Evolutionary conservation across 805 yeast species (phyloP).

Genomic region (Candida anglica): DNA sequence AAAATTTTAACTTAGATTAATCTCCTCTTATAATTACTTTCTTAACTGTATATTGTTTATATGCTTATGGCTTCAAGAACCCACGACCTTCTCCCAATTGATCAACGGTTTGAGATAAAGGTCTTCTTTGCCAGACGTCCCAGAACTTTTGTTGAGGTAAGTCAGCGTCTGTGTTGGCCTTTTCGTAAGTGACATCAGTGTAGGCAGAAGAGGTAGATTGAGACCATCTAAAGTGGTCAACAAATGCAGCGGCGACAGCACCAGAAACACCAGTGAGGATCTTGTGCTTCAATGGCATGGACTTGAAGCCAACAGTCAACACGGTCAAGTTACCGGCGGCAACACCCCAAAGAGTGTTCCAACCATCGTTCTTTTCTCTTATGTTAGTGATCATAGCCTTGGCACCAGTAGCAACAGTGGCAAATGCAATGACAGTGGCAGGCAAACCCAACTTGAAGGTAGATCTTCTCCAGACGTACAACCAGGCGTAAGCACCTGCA

Average conservation of each 20-base stretch:
- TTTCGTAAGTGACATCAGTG: constrained; percentile 31
- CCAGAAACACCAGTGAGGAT: constrained; percentile 37
- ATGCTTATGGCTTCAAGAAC: constrained; percentile 36
- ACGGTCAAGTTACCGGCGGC: constrained; percentile 45
- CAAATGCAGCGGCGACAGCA: constrained; percentile 32
- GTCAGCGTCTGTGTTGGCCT: constrained; percentile 35
- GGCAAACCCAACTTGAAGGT: constrained; percentile 39
- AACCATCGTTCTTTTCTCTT: constrained; percentile 59
- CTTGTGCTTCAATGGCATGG: constrained; percentile 39
- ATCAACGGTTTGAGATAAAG: constrained; percentile 73
- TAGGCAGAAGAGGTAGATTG: constrained; percentile 38
- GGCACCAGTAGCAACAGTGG: constrained; percentile 50
- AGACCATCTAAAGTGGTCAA: constrained; percentile 38
- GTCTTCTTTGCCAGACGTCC: constrained; percentile 79
- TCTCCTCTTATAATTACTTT: too few species aligned
- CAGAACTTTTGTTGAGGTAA: constrained; percentile 54
- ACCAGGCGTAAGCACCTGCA: constrained; percentile 46
- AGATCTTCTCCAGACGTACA: constrained; percentile 40
- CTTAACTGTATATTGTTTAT: not conserved
- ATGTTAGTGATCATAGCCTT: constrained; percentile 51
- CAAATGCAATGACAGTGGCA: constrained; percentile 36
- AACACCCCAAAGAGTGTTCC: constrained; percentile 64
- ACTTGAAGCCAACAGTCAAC: constrained; percentile 41
- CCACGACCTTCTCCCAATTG: constrained; percentile 71
- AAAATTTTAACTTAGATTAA: too few species aligned